Evolutionary conservation across 2,329 filamentous ascomycete species (phyloP), one percentile per base, ranked within the genome.

Genomic region (Aspergillus sojae): DNA sequence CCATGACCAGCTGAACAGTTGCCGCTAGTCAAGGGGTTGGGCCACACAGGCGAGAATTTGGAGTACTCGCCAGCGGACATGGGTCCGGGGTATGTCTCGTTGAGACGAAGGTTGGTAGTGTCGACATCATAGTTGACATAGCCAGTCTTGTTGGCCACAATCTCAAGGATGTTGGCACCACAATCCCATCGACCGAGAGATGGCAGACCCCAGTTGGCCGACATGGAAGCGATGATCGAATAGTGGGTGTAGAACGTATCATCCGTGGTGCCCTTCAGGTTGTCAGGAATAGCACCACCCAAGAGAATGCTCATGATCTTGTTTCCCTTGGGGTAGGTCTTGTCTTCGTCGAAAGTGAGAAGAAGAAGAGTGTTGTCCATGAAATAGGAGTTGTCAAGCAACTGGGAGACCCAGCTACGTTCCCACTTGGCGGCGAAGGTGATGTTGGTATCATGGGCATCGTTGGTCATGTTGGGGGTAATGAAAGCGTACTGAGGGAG

Each of bases 291-390:
- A n/a, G 88, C 89, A 63, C 91, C 91, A 19, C 92, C 92, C 3
- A 95, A 80, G 0, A 95, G 84, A 67, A 95, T 84, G 66, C 82
- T 86, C 64, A 92, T 85, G 58, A 95, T 85, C 46, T 83, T 83
- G 83, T 95, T 95, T 69, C 86, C 84, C 30, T 82, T 79, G 6
- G 82, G 77, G 78, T 93, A 93, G 11, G 85, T 88, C 70, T 89
- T 86, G 75, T 89, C 91, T 80, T 95, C 92, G 67, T 95, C 92
- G 72, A 93, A 95, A 11, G 88, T 94, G 64, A 95, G 77, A 5
- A 94, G 81, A 11, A 95, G 84, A 1, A 95, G 84, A 0, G 91
- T 94, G 72, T 91, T 87, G 57, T 91, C 81, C 86, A 89, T 91
- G 78, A 95, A 94, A 68, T 89, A 85, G 56, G 81, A 77, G 79